Base-by-base conservation (phyloP, 2,329 filamentous ascomycete genomes). In the Aciculosporium take region DNA sequence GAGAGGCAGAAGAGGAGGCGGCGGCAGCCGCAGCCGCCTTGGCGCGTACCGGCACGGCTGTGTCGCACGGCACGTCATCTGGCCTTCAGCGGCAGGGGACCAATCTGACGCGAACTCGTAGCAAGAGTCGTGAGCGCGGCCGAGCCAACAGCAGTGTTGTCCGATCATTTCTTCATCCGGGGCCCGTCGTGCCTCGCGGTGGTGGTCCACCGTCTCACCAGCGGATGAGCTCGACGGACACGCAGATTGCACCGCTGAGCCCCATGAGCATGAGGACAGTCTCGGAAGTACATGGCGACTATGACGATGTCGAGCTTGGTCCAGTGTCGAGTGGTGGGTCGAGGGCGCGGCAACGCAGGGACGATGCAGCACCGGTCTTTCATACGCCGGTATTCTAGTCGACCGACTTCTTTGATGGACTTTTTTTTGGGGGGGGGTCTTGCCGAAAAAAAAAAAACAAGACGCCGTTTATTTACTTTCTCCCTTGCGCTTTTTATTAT, bases 1-100 rank as follows among this genome's bases (percentile, higher is more conserved):
- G 66, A 44, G 72, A 76, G 52, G 65, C 65, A 3, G 67, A 68
- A 15, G 68, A 69, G 23, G 61, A 62, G 12, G 66, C 68, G 30
- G 58, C 60, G 2, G 54, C 53, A 21, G 61, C 62, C 10, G 66
- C 68, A 29, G 58, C 60, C 2, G 54, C 53, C 3, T 51, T 64
- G 10, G 52, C 56, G n/a, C 58, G 60, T 13, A 58, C 61, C n/a
- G 53, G 51, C 33, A 66, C 63, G 9, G 52, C 46, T 7, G 43
- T 52, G 1, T 65, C 65, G 3, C 52, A 55, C 2, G 59, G 51
- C 29, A 53, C 52, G 5, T 40, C 54, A 3, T 50, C 56, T 7
- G 58, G 56, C 9, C 43, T 54, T 24, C 53, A 58, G 36, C 56
- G 56, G 1, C 51, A 51, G 12, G 51, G 53, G 6, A 56, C 50